Percentiles rank a stretch among this genome's conserved stretches.
phyloP scores from a whole-genome alignment of 2,329 filamentous ascomycete species.

The Aspergillus fumigatiaffinis region DNA sequence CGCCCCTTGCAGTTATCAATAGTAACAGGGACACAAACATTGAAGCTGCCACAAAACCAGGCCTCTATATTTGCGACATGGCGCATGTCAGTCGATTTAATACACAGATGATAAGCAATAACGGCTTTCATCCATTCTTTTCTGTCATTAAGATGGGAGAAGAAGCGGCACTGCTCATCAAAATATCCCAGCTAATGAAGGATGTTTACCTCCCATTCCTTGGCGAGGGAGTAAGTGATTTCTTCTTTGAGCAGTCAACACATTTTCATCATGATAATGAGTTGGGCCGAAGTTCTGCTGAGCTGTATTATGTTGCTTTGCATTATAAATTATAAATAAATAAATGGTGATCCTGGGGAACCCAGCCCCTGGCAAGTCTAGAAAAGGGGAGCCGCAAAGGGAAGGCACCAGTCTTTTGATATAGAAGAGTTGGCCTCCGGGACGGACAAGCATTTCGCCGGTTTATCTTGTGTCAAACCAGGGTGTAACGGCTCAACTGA shows the following conservation, averaged over 20 bases:
- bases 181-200: not conserved
- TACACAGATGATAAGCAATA: not conserved
- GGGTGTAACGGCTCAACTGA: no score
- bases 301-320: no score
- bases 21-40: not conserved
- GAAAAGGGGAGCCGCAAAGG: no score
- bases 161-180: not conserved
- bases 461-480: no score
- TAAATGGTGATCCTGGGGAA: no score
- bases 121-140: not conserved
- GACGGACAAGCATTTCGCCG: no score
- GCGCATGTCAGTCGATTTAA: not conserved
- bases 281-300: no score
- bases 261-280: no score
- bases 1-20: not conserved
- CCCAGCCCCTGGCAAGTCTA: no score
- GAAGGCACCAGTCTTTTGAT: no score
- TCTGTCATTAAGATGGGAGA: not conserved
- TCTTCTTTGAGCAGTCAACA: not conserved
- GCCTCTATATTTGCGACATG: not conserved
- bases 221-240: not conserved
- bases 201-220: not conserved
- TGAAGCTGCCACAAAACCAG: not conserved
- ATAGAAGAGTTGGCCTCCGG: no score
- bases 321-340: no score